Conservation (phyloP, 306 rosid genomes). For the Pyrus communis region DNA sequence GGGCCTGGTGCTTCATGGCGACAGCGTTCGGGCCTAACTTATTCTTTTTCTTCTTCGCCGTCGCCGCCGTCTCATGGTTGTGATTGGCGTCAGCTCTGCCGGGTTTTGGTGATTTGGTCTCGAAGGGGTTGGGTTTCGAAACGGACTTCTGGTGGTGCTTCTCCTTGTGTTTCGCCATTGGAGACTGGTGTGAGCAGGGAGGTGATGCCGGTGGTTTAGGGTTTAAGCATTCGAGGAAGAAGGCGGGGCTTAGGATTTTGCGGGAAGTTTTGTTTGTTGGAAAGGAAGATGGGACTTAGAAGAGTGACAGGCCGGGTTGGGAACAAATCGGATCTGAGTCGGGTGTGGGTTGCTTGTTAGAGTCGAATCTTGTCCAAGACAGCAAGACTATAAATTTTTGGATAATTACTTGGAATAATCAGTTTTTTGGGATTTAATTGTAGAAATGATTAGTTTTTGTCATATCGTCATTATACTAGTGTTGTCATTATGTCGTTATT, state of each 20-base stretch:
- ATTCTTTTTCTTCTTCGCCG: conserved; percentile 43
- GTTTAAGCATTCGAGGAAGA: conserved; percentile 3
- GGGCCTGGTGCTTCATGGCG: conserved; percentile 56
- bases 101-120: conserved; percentile 15
- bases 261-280: not conserved
- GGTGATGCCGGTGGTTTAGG: not conserved
- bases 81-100: not conserved
- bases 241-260: conserved; percentile 16
- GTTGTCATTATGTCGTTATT: too few relatives aligned
- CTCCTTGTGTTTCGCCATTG: conserved; percentile 34
- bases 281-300: not conserved
- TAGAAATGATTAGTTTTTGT: too few relatives aligned
- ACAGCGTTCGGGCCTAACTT: conserved; percentile 43
- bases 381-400: too few relatives aligned
- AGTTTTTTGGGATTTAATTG: too few relatives aligned
- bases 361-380: too few relatives aligned
- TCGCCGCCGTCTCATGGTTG: not conserved
- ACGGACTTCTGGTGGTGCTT: conserved; percentile 33
- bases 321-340: not conserved
- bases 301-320: not conserved
- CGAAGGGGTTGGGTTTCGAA: conserved; percentile 49
- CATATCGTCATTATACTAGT: too few relatives aligned
- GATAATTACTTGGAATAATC: too few relatives aligned
- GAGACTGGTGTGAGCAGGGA: not conserved
- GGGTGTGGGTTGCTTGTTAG: not conserved